Conservation (phyloP, 1,284 basidiomycete species). For the Leccinum insigne region DNA sequence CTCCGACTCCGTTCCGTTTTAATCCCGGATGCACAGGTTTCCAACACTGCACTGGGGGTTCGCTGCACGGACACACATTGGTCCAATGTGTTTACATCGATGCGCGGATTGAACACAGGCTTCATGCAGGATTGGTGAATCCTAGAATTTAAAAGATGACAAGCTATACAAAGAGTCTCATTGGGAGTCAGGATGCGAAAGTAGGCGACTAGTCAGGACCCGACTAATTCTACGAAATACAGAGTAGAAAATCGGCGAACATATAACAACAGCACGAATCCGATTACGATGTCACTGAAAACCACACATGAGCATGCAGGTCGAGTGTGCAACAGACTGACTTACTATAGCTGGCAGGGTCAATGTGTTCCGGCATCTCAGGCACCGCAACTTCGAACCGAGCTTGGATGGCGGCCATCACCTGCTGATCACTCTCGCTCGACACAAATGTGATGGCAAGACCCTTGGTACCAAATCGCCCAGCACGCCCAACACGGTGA, state of each 20-base stretch:
- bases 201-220: not conserved
- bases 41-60: no score
- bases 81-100: no score
- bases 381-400: constrained; percentile 94
- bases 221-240: constrained; percentile 19
- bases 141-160: not conserved
- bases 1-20: no score
- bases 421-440: constrained; percentile 89
- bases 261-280: constrained; percentile 6
- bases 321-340: constrained; percentile 17
- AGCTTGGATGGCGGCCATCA: constrained; percentile 90
- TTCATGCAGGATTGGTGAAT: not conserved
- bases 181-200: not conserved
- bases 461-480: constrained; percentile 99
- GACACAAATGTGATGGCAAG: constrained; percentile 98
- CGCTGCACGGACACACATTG: no score
- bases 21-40: no score
- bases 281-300: constrained; percentile 33
- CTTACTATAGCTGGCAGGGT: constrained; percentile 86
- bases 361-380: constrained; percentile 91
- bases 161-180: not conserved
- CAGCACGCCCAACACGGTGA: constrained; percentile 98
- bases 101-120: not conserved
- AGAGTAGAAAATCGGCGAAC: constrained; percentile 12
- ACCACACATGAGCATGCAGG: not conserved